Base-by-base conservation (phyloP, 352 stramenopile genomes). In the Pythium sp. region DNA sequence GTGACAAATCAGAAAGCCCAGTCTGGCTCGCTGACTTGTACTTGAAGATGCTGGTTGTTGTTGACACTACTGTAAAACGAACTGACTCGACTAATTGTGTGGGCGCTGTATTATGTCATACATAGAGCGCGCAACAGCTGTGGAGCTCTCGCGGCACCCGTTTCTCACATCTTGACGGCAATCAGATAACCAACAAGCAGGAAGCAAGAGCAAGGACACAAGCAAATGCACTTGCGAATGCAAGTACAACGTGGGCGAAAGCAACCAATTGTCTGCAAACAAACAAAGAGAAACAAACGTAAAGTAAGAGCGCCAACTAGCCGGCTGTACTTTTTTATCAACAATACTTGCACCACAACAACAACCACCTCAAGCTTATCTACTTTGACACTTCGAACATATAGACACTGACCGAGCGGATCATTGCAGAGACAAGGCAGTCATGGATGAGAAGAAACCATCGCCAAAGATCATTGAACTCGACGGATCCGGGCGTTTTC, bases 51-150 rank as follows among this genome's bases (percentile, higher is more conserved):
- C 6, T 49, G 14, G 41, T n/a, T 49, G 41, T 11, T 20, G 14
- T 26, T 38, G 54, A 36, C 20, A 7, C 14, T 59, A 26, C 24
- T 26, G 24, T 26, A 26, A 36, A 20, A 32, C 26, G 26, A 57
- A 12, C 28, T 59, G 54, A 59, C 54, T 59, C 28, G 26, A 22
- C 41, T 38, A 30, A 20, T 4, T 28, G 3, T 32, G 66, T 70
- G 46, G 24, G 49, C 62, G 26, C 22, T 65, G 8, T 36, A 36
- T 22, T 65, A 30, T 49, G 28, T 41, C 12, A 22, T 68, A 93
- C 12, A 22, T 68, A 93, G 86, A 86, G 64, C 80, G 86, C 63
- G 86, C 86, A 36, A 87, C 80, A n/a, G 86, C 83, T 58, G 57
- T 74, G 47, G 84, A 92, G 62, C 77, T 93, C 28, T 66, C 79